These are phyloP conservation scores for Phlyctochytrium planicorne DNA, from an alignment of 192 early-diverging fungal species.

Conservation along the genomic window DNA sequence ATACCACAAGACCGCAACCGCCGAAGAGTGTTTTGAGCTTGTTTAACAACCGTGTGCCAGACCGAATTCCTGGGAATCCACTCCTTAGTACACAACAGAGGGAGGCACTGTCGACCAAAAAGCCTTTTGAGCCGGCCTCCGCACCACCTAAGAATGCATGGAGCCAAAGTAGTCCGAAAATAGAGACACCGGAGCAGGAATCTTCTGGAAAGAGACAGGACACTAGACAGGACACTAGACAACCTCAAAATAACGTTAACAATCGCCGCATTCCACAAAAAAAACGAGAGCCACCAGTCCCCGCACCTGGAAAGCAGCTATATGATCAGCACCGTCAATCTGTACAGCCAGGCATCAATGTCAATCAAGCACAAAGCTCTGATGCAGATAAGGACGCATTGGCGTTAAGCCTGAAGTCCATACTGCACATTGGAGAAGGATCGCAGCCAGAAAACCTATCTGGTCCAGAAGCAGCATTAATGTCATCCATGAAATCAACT, in stretches of 20 bases:
- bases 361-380: no score
- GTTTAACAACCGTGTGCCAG: constrained; percentile 15
- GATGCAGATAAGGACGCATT: constrained; percentile 10
- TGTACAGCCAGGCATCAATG: no score
- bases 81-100: constrained; percentile 10
- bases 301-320: no score
- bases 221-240: background rate
- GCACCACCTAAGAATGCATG: no score
- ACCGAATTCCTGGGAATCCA: constrained; percentile 26
- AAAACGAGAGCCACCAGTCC: constrained; percentile 3
- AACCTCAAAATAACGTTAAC: constrained; percentile 1
- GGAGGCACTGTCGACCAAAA: background rate
- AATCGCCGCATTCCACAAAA: constrained; percentile 10
- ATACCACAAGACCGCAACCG: constrained; percentile 65
- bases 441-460: constrained; percentile 2
- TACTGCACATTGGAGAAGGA: constrained; percentile 17
- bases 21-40: constrained; percentile 25
- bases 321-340: no score
- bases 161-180: constrained; percentile 2
- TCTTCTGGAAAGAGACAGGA: background rate
- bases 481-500: background rate
- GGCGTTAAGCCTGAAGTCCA: constrained; percentile 17
- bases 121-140: no score
- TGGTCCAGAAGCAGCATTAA: background rate
- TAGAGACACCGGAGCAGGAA: background rate